Conservation (phyloP, 1,284 basidiomycete species). For the Volvariella surrecta region DNA sequence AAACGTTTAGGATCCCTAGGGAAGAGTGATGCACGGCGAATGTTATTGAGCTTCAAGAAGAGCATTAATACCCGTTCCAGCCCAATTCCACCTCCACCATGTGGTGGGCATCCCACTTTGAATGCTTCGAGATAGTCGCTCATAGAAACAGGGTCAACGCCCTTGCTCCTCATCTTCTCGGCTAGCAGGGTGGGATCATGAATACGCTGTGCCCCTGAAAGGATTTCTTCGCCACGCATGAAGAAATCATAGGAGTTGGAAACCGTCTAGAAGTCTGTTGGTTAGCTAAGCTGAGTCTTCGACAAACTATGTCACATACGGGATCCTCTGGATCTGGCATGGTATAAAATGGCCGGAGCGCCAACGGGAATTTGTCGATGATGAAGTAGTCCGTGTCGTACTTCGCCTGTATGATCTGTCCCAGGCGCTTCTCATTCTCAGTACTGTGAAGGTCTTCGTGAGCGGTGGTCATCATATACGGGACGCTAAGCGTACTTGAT, state of each 20-base stretch:
- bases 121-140: conserved; percentile 91
- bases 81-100: conserved; percentile 80
- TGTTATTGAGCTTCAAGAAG: conserved; percentile 93
- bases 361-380: conserved; percentile 94
- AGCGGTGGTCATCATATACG: neutral
- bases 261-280: conserved; percentile 44
- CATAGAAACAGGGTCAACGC: conserved; percentile 83
- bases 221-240: conserved; percentile 98
- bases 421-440: conserved; percentile 88
- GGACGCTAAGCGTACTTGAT: conserved; percentile 55
- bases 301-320: conserved; percentile 39
- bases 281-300: neutral
- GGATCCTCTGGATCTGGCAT: conserved; percentile 91
- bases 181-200: conserved; percentile 84
- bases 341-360: conserved; percentile 94
- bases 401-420: conserved; percentile 83
- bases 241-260: conserved; percentile 99
- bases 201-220: conserved; percentile 95
- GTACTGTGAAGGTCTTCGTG: conserved; percentile 43
- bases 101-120: conserved; percentile 88
- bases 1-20: conserved; percentile 87
- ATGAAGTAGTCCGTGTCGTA: conserved; percentile 98
- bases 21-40: conserved; percentile 90
- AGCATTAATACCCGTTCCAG: conserved; percentile 96
- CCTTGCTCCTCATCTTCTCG: conserved; percentile 78